A percentile compares a stretch with the other conserved stretches of the same genome.
These are phyloP conservation scores for Candida anglica DNA, from an alignment of 805 yeast species.

Conservation along the genomic window DNA sequence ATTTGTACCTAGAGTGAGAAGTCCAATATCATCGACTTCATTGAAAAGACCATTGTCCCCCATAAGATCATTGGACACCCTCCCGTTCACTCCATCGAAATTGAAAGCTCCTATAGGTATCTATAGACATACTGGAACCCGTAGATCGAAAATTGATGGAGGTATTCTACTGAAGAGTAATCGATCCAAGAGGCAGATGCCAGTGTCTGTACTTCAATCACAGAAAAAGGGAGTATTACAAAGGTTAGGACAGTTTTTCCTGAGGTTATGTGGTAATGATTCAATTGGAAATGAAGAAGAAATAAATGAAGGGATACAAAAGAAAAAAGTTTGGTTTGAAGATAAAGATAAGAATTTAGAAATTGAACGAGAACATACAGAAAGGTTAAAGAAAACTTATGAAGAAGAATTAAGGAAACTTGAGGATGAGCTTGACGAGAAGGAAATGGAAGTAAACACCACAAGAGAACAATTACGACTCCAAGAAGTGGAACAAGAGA, in stretches of 20 bases:
- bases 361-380: constrained; percentile 1
- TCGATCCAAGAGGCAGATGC: too few relatives aligned
- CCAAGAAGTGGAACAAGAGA: neutral
- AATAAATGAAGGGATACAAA: neutral
- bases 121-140: too few relatives aligned
- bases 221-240: neutral
- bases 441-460: constrained; percentile 1
- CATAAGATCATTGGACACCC: too few relatives aligned
- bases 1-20: neutral
- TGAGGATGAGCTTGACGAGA: constrained; percentile 3
- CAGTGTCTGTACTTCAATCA: too few relatives aligned
- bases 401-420: constrained; percentile 3
- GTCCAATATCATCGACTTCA: too few relatives aligned
- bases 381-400: constrained; percentile 2
- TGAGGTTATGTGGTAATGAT: neutral
- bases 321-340: neutral
- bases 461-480: neutral
- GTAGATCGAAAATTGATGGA: too few relatives aligned
- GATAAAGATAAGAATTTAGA: neutral
- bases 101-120: too few relatives aligned
- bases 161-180: too few relatives aligned
- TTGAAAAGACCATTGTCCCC: too few relatives aligned
- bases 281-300: neutral
- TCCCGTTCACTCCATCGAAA: too few relatives aligned
- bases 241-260: constrained; percentile 1